Base-by-base conservation (phyloP, 441 rosid genomes). In the Jatropha multifida region DNA sequence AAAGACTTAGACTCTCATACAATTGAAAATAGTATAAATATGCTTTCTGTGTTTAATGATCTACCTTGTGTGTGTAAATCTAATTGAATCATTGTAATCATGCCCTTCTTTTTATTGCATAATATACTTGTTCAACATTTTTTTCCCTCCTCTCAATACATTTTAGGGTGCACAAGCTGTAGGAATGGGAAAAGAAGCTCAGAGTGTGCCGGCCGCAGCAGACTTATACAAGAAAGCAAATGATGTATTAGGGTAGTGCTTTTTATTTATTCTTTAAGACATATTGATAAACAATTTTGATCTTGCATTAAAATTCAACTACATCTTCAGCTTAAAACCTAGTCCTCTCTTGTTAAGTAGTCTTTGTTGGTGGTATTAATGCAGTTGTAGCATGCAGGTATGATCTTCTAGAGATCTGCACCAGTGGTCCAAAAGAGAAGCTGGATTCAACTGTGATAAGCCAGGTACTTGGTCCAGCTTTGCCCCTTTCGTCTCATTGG, bases 101-200 rank as follows among this genome's bases (percentile, higher is more conserved):
- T 32, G 15, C 26, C 38, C 7, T 54, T 63, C 63, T 12, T 46
- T 27, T 17, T 27, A 44, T 58, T 64, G 17, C 27, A 13, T n/a
- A 44, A 44, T 44, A 4, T 7, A n/a, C 27, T 63, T 48, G 17
- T 75, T 59, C 32, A 49, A 8, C 9, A 48, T 61, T 48, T 2
- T 77, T 56, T 75, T 48, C 17, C 2, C 32, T 32, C 32, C 48
- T 4, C 40, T 56, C 55, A 76, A 61, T 51, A 61, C 4, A 75
- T 59, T 74, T 65, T 76, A 96, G 99, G 99, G 99, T 76, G 98
- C 97, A 75, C 97, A 94, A 86, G 90, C 94, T 5, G 80, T 92
- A 62, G 98, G 99, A 48, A 96, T 96, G 99, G 99, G 99, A 15
- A 90, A 91, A 79, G 97, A 92, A 44, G 94, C 94, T 56, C 97